Evolutionary conservation across 2,329 filamentous ascomycete genomes (phyloP).

Genomic region (Rhynchosporium graminicola): DNA sequence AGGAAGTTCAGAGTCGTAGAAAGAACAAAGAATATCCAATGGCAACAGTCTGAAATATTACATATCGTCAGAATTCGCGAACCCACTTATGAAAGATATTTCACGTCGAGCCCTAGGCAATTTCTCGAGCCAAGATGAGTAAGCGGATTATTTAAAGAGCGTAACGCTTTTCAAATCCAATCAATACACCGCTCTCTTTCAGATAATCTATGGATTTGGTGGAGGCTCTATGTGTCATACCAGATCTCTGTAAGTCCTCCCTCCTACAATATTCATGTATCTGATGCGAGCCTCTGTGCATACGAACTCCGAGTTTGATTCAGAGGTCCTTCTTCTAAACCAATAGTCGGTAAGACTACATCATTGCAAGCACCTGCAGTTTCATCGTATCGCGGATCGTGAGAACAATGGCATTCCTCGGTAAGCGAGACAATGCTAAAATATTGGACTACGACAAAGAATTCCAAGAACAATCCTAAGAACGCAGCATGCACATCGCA

Average conservation of each 20-base stretch:
- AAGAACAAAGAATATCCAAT: neutral
- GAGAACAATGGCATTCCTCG: conserved; percentile 22
- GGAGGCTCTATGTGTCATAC: neutral
- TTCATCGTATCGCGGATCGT: neutral
- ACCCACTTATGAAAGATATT: neutral
- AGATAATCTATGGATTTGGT: neutral
- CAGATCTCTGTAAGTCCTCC: neutral
- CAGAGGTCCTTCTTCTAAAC: neutral
- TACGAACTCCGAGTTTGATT: neutral
- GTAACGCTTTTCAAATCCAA: neutral
- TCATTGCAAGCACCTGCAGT: too few species aligned
- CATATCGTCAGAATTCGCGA: neutral
- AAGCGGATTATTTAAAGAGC: neutral
- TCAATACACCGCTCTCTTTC: neutral
- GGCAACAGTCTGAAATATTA: neutral
- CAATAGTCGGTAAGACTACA: too few species aligned
- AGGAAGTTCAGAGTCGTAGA: conserved; percentile 34
- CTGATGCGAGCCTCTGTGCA: neutral
- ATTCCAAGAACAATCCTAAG: conserved; percentile 13
- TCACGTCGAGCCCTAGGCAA: neutral
- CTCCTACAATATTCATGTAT: neutral
- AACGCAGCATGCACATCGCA: conserved; percentile 2
- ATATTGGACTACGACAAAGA: conserved; percentile 3
- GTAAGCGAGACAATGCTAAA: conserved; percentile 24
- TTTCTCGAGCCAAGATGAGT: neutral